phyloP scores from a whole-genome alignment of 495 filamentous ascomycete genomes.

The Penicillium arizonense region DNA sequence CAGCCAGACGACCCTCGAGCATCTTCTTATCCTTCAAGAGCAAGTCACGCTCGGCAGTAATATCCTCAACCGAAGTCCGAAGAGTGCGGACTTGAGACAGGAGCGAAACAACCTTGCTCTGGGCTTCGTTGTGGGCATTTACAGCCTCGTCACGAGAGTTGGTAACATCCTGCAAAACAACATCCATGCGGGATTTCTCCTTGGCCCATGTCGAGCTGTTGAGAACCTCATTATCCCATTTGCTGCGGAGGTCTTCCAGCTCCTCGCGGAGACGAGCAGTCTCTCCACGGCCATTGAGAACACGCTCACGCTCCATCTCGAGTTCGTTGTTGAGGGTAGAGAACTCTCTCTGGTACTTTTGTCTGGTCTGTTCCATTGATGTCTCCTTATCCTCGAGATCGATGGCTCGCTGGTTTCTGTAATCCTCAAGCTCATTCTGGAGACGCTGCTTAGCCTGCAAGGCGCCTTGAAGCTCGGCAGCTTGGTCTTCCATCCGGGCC shows the following conservation, averaged over 20 bases:
- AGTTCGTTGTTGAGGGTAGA: constrained; percentile 85
- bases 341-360: constrained; percentile 96
- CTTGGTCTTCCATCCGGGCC: constrained; percentile 88
- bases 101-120: constrained; percentile 83
- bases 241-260: constrained; percentile 88
- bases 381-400: constrained; percentile 97
- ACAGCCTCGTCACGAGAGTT: constrained; percentile 90
- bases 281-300: constrained; percentile 64
- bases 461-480: constrained; percentile 82
- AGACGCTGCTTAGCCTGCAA: constrained; percentile 90
- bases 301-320: constrained; percentile 87
- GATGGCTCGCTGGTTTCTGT: constrained; percentile 89
- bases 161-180: constrained; percentile 84
- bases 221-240: constrained; percentile 98
- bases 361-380: constrained; percentile 93
- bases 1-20: constrained; percentile 80
- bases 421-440: constrained; percentile 97
- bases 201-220: constrained; percentile 98
- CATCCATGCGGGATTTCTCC: constrained; percentile 90
- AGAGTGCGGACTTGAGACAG: constrained; percentile 89
- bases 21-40: constrained; percentile 86
- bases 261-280: constrained; percentile 83
- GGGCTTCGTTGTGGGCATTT: constrained; percentile 90
- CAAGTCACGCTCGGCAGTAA: constrained; percentile 79
- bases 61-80: constrained; percentile 81